These are phyloP conservation scores for Vitis riparia DNA, from an alignment of 164 flowering plant species.

Conservation along the genomic window DNA sequence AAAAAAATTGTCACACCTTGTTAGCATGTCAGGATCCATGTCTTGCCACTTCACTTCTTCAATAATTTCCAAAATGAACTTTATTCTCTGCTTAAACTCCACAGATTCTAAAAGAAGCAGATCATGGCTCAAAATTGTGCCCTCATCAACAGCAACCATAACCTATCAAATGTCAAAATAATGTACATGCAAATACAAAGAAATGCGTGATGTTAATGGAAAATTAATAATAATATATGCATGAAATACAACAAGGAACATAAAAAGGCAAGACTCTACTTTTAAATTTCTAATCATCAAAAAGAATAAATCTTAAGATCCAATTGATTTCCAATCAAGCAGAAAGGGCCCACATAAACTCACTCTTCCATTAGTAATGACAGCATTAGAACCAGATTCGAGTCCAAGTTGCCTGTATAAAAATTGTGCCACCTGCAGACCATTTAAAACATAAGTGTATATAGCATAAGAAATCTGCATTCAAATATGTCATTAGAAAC, in stretches of 20 bases:
- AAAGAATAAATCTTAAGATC: not conserved
- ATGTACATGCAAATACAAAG: not conserved
- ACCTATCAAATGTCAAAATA: conserved; percentile 44
- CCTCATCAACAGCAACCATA: conserved; percentile 38
- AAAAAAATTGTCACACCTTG: conserved; percentile 50
- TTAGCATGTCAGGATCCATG: conserved; percentile 73
- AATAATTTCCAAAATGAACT: conserved; percentile 64
- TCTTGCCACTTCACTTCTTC: conserved; percentile 79
- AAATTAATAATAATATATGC: not conserved
- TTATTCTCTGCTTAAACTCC: conserved; percentile 80
- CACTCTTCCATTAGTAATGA: conserved; percentile 97
- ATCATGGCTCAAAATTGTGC: conserved; percentile 72
- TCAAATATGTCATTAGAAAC: not conserved
- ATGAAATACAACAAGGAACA: not conserved
- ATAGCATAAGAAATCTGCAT: not conserved
- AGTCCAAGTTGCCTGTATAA: conserved; percentile 53
- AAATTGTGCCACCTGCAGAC: conserved; percentile 66
- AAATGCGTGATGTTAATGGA: not conserved
- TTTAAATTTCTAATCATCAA: not conserved
- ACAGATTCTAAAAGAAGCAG: conserved; percentile 76
- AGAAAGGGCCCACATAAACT: conserved; percentile 17
- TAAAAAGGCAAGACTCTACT: not conserved
- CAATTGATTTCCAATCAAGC: not conserved
- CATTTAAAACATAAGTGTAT: not conserved
- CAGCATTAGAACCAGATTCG: conserved; percentile 55